A percentile compares a stretch with the other conserved stretches of the same genome.
phyloP scores from a whole-genome alignment of 2,329 filamentous ascomycete species.

The Fusarium secorum region DNA sequence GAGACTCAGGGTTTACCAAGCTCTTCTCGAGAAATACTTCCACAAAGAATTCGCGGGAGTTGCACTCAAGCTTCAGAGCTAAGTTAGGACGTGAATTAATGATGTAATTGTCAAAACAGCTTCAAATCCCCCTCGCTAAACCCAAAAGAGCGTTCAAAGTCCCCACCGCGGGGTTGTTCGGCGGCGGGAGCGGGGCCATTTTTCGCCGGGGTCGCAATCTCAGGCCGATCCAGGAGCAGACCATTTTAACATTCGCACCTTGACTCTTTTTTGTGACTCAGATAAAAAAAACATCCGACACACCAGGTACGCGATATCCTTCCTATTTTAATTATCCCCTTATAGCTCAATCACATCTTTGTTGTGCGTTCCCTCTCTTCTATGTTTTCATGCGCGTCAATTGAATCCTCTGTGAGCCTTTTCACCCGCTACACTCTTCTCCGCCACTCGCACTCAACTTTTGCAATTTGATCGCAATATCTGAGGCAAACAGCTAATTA shows the following conservation, averaged over 20 bases:
- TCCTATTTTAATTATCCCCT: background rate
- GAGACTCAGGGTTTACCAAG: rapidly evolving
- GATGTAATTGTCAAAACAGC: constrained; percentile 17
- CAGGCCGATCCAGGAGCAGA: constrained; percentile 28
- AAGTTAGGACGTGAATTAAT: constrained; percentile 14
- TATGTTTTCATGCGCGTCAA: background rate
- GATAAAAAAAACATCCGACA: constrained; percentile 8
- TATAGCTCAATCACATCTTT: background rate
- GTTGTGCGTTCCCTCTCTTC: background rate
- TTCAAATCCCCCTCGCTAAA: constrained; percentile 16
- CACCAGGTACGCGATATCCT: constrained; percentile 1
- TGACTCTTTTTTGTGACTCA: constrained; percentile 37
- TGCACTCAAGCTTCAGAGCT: background rate
- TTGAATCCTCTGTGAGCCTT: background rate
- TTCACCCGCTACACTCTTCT: background rate
- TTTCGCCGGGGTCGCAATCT: constrained; percentile 22
- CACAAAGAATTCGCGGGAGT: background rate
- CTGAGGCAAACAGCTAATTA: constrained; percentile 7
- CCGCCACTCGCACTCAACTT: background rate
- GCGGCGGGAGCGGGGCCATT: constrained; percentile 36
- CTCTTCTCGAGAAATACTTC: background rate
- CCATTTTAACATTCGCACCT: background rate
- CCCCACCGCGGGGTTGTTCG: constrained; percentile 18
- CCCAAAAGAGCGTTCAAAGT: background rate
- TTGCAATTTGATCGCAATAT: background rate